Percentiles rank a stretch among this genome's conserved stretches.
phyloP scores from a whole-genome alignment of 2,329 filamentous ascomycete genomes.

The Ophiostoma pallidulum region DNA sequence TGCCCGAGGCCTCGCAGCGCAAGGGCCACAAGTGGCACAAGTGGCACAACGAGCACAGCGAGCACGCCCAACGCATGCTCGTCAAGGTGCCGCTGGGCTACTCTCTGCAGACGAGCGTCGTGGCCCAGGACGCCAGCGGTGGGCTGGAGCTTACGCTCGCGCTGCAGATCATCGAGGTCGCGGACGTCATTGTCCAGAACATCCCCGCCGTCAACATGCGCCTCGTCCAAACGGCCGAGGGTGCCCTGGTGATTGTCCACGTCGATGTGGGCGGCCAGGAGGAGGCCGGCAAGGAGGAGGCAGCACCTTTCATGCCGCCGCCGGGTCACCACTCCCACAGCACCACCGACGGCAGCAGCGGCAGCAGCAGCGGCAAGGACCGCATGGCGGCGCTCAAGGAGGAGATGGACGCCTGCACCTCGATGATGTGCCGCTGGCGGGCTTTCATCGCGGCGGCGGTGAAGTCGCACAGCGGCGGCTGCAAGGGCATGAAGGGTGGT shows the following conservation, averaged over 20 bases:
- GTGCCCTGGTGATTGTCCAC: constrained; percentile 45
- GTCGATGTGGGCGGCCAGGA: constrained; percentile 28
- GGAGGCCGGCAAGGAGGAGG: background rate
- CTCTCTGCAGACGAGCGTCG: constrained; percentile 33
- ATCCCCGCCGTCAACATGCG: constrained; percentile 49
- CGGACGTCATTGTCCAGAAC: constrained; percentile 42
- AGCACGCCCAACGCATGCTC: constrained; percentile 9
- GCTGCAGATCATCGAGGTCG: constrained; percentile 52
- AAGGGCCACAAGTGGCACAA: background rate
- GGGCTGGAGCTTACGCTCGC: constrained; percentile 43
- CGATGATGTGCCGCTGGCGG: constrained; percentile 47
- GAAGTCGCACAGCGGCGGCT: constrained; percentile 30
- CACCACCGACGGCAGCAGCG: background rate
- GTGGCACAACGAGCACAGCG: background rate
- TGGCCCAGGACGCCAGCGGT: constrained; percentile 40
- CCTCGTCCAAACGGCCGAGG: constrained; percentile 49
- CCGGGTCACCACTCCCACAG: background rate
- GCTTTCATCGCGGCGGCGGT: constrained; percentile 37
- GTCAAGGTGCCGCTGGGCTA: constrained; percentile 37
- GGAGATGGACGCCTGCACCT: constrained; percentile 29
- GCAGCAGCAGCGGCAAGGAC: constrained; percentile 2
- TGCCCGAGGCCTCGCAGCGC: background rate
- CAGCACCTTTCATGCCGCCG: too few relatives aligned
- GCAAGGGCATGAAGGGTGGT: constrained; percentile 24
- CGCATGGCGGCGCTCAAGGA: constrained; percentile 15